A percentile compares a stretch with the other conserved stretches of the same genome.
phyloP scores from a whole-genome alignment of 2,329 filamentous ascomycete genomes.

The Monosporascus sp. region DNA sequence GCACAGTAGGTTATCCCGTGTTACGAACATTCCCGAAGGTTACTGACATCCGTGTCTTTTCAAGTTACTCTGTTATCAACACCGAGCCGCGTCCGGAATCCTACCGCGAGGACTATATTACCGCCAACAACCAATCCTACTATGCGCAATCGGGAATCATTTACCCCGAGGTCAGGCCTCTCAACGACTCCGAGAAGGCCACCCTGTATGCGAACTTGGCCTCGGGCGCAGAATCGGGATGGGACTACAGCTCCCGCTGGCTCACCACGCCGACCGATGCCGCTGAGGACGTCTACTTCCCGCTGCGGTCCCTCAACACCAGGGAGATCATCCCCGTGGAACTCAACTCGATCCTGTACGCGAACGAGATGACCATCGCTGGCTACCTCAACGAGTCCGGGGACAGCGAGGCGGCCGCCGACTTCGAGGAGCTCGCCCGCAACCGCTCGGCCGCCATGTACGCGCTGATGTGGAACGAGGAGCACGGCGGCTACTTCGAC shows the following conservation, averaged over 20 bases:
- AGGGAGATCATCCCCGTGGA: slow-evolving; percentile 56
- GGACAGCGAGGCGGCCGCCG: slow-evolving; percentile 41
- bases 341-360: slow-evolving; percentile 63
- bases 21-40: background rate
- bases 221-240: slow-evolving; percentile 59
- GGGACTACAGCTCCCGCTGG: slow-evolving; percentile 59
- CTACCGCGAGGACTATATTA: slow-evolving; percentile 59
- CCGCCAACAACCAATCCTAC: slow-evolving; percentile 61
- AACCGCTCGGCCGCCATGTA: slow-evolving; percentile 58
- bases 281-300: slow-evolving; percentile 56
- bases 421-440: slow-evolving; percentile 44
- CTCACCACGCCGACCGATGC: slow-evolving; percentile 52
- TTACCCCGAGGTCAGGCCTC: slow-evolving; percentile 44
- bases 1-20: slow-evolving; percentile 39
- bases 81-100: slow-evolving; percentile 63
- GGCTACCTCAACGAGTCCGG: slow-evolving; percentile 46
- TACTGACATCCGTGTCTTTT: background rate
- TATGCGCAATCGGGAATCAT: slow-evolving; percentile 52
- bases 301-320: slow-evolving; percentile 57
- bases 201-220: slow-evolving; percentile 57
- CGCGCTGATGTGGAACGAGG: slow-evolving; percentile 58
- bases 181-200: slow-evolving; percentile 48
- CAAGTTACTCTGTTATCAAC: slow-evolving; percentile 54
- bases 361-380: slow-evolving; percentile 56
- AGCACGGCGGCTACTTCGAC: slow-evolving; percentile 61